Base-by-base conservation (phyloP, 495 filamentous ascomycete genomes). In the Penicillium macrosclerotiorum region DNA sequence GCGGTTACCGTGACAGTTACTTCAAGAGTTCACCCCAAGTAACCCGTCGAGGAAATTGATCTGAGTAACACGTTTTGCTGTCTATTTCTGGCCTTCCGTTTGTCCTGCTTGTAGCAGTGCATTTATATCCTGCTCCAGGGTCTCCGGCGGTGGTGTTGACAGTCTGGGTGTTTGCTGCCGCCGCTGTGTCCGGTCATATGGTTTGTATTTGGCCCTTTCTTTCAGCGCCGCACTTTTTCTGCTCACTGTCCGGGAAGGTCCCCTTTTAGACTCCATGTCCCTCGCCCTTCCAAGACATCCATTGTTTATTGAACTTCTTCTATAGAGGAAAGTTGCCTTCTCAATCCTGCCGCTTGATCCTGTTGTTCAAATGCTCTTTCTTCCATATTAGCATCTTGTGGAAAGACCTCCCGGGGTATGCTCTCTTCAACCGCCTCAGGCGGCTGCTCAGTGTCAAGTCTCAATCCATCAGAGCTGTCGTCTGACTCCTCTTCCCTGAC, bases 1-100 rank as follows among this genome's bases (percentile, higher is more conserved):
- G 25, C 43, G 8, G 51, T 54, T 3, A 36, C 47, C 0, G 52
- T 60, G 13, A 18, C 19, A 4, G 49, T 52, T 4, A 24, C 20
- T 8, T 42, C 23, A 16, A 27, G 31, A n/a, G 42, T 41, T n/a
- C n/a, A n/a, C n/a, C n/a, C n/a, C n/a, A n/a, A n/a, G n/a, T n/a
- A n/a, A n/a, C n/a, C n/a, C n/a, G n/a, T 42, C 27, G 39, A 42
- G 39, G 42, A 45, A 45, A 36, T 45, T 18, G 14, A 45, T 45
- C 16, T 45, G 1, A 45, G 42, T 45, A 17, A 35, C 17, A 35
- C 11, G 42, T 36, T 31, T 45, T 24, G 19, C 7, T 45, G 12
- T 34, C 31, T 36, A 19, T 45, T 35, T 11, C 16, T 24, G 29
- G 11, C 8, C 16, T 14, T 17, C 42, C 22, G 12, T 45, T 23